Conservation (phyloP, 1,284 basidiomycete genomes). For the Pyrrhoderma lamaoense region DNA sequence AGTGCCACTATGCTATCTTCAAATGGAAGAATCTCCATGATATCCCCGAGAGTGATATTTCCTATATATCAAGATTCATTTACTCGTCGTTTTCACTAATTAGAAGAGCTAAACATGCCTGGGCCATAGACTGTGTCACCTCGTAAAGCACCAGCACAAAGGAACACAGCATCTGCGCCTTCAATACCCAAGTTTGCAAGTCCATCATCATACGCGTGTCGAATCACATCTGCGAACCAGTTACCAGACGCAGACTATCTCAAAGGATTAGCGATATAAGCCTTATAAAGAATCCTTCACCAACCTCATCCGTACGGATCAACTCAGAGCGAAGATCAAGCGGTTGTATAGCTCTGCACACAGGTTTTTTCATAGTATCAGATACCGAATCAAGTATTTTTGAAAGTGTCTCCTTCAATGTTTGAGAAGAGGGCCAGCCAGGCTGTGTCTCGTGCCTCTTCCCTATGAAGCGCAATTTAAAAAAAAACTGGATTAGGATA, state of each 20-base stretch:
- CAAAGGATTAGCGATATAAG: neutral
- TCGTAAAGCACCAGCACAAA: conserved; percentile 82
- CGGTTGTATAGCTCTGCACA: conserved; percentile 62
- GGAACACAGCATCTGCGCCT: conserved; percentile 71
- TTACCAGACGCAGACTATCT: conserved; percentile 80
- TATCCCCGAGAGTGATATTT: conserved; percentile 72
- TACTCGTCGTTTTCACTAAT: neutral
- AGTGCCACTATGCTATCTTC: conserved; percentile 82
- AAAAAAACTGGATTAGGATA: neutral
- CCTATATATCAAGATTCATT: conserved; percentile 36
- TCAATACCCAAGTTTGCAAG: conserved; percentile 52
- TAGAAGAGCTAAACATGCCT: conserved; percentile 35
- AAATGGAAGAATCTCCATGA: conserved; percentile 85
- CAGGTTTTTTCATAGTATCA: conserved; percentile 60
- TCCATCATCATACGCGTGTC: conserved; percentile 82
- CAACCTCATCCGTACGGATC: conserved; percentile 65
- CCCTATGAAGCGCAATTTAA: conserved; percentile 32
- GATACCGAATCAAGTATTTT: conserved; percentile 67
- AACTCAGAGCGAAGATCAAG: conserved; percentile 73
- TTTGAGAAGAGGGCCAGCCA: conserved; percentile 49
- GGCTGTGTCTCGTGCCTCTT: conserved; percentile 59
- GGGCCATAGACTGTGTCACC: conserved; percentile 84
- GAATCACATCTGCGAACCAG: conserved; percentile 83
- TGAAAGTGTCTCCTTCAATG: conserved; percentile 56
- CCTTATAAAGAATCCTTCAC: conserved; percentile 9